Base-by-base conservation (phyloP, 495 filamentous ascomycete species). In the Chaetomium cochliodes region DNA sequence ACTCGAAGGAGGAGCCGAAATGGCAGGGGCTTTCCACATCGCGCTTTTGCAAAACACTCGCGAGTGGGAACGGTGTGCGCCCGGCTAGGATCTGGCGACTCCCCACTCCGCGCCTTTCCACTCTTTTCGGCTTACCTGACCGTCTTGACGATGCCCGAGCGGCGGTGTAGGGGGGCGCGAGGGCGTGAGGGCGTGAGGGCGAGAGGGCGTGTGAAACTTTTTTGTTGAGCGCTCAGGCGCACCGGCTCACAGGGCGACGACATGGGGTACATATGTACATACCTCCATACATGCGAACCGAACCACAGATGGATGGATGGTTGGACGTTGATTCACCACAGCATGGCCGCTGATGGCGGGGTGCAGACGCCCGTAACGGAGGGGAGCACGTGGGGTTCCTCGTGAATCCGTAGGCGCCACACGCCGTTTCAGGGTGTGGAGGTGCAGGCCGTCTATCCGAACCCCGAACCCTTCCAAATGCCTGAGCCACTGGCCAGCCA, bases 11-110 rank as follows among this genome's bases (percentile, higher is more conserved):
- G 47, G 60, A 54, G 60, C 60, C 60, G 57, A 58, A 44, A 64
- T 58, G 42, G 25, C 62, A 66, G 64, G 58, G 44, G 41, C 51
- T 39, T 39, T 64, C n/a, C 52, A 56, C 52, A 56, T 49, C 39
- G 61, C 33, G 46, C 25, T n/a, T 37, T 16, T 39, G 25, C 23
- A 42, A 46, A 37, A 28, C 22, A 25, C 49, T 52, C 13, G 9
- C 23, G 9, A 39, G 33, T 37, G 33, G 5, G 20, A 51, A 9
- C 47, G 9, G 33, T 15, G 46, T n/a, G 9, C 22, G 8, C 44
- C 8, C 5, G 2, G 22, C 63, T 26, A 23, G 62, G 52, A 58
- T 64, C 52, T 64, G 58, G 62, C 26, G 57, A 59, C 26, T 37
- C 37, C 15, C 41, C 41, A 44, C 41, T n/a, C 25, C 39, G 23